phyloP scores from a whole-genome alignment of 2,329 filamentous ascomycete genomes.

The Microdochium bolleyi region DNA sequence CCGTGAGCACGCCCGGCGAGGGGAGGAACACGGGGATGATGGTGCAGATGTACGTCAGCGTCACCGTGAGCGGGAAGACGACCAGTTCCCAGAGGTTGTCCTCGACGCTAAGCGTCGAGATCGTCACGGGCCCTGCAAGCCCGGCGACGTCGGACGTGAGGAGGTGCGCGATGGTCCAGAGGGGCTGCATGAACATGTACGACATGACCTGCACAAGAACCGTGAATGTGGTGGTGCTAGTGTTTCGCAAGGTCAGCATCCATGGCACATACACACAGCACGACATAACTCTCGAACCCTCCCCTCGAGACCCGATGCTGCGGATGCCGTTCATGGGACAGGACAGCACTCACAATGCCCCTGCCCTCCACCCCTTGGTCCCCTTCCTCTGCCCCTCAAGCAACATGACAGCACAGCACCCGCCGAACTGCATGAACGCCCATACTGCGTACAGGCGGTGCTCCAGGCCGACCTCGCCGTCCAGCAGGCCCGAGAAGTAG shows the following conservation, averaged over 20 bases:
- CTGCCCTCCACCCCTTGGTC: slow-evolving; percentile 14
- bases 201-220: slow-evolving; percentile 15
- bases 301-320: too few relatives aligned
- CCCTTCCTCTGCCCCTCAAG: slow-evolving; percentile 18
- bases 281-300: too few relatives aligned
- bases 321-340: not conserved
- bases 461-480: slow-evolving; percentile 13
- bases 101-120: slow-evolving; percentile 10
- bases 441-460: slow-evolving; percentile 14
- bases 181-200: slow-evolving; percentile 15
- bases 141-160: slow-evolving; percentile 17
- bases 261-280: too few relatives aligned
- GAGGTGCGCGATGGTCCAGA: slow-evolving; percentile 18
- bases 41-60: slow-evolving; percentile 14
- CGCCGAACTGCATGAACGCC: slow-evolving; percentile 17
- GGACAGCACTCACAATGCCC: not conserved
- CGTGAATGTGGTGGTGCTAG: slow-evolving; percentile 12
- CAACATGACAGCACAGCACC: slow-evolving; percentile 16
- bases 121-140: slow-evolving; percentile 7
- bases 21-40: slow-evolving; percentile 18
- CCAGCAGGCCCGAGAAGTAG: slow-evolving; percentile 15
- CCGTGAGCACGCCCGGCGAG: slow-evolving; percentile 10
- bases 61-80: slow-evolving; percentile 17
- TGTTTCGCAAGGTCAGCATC: not conserved
- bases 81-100: slow-evolving; percentile 20